Evolutionary conservation across 78 protist genomes (phyloP), one percentile per base, ranked within the genome.

Genomic region (Guillardia theta): DNA sequence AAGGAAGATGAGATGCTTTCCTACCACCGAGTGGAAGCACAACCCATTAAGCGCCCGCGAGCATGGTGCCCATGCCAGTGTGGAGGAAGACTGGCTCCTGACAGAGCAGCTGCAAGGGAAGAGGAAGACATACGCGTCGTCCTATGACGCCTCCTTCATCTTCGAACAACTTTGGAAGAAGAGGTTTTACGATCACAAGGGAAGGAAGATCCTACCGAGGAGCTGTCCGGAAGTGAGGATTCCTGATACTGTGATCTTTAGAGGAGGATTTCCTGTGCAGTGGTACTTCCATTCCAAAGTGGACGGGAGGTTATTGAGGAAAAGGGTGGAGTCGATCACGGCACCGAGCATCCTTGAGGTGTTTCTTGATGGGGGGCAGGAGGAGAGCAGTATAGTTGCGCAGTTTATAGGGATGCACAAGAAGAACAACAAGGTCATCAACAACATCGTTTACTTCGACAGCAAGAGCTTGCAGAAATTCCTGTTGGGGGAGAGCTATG

Each of bases 201-300:
- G 83, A 36, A 24, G 21, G 27, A 24, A 33, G 36, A 70, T 70
- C n/a, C 36, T 33, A 0, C 83, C 83, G 41, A 33, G 15, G 33
- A 70, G 41, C 41, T 70, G 83, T 6, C 33, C 45, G 36, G 83
- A 70, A 24, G 83, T 70, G 83, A 24, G 22, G 45, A 24, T 70
- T 22, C 83, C 83, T 70, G 83, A 70, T 2, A 70, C 83, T 24
- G 22, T 70, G 36, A 43, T 70, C 10, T 70, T 36, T 43, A 70
- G 36, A 43, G 83, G 46, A 3, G 83, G 83, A 22, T 70, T 22
- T 18, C 83, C 83, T 36, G 83, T 24, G 36, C 9, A 24, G 21
- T 70, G 83, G 83, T 70, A 24, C 83, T 70, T 70, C 41, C 83
- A 70, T 43, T 70, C 83, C 6, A 70, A 70, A 70, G 83, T 70